Evolutionary conservation across 1,139 yeast species (phyloP).

Genomic region (Diutina siamensis): DNA sequence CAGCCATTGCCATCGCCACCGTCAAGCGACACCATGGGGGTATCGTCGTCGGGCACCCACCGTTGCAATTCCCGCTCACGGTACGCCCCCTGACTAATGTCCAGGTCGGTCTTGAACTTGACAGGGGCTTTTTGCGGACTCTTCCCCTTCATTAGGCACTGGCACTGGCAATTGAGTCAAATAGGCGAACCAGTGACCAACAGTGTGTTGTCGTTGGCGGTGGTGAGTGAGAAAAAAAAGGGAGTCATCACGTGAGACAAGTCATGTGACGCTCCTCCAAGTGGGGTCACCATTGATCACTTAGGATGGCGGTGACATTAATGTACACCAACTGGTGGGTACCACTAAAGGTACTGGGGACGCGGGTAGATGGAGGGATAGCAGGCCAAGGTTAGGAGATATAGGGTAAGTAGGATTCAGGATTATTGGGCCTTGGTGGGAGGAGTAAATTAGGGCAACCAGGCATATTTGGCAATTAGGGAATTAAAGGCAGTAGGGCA

Average conservation of each 20-base stretch:
- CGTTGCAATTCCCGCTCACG: conserved; percentile 65
- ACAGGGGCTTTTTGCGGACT: conserved; percentile 7
- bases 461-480: too few species aligned
- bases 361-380: too few species aligned
- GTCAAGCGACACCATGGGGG: conserved; percentile 29
- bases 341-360: too few species aligned
- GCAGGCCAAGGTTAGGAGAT: too few species aligned
- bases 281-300: too few species aligned
- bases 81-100: conserved; percentile 35
- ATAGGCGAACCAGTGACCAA: background rate
- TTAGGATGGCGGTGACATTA: too few species aligned
- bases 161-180: background rate
- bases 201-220: background rate
- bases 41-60: conserved; percentile 68
- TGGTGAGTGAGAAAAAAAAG: background rate
- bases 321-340: too few species aligned
- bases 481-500: too few species aligned
- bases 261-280: too few species aligned
- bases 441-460: too few species aligned
- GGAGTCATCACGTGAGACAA: background rate
- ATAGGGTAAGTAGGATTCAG: too few species aligned
- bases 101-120: conserved; percentile 71
- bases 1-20: conserved; percentile 31
- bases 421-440: too few species aligned
- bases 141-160: conserved; percentile 4